Evolutionary conservation across 495 filamentous ascomycete genomes (phyloP).

Genomic region (Penicillium steckii): DNA sequence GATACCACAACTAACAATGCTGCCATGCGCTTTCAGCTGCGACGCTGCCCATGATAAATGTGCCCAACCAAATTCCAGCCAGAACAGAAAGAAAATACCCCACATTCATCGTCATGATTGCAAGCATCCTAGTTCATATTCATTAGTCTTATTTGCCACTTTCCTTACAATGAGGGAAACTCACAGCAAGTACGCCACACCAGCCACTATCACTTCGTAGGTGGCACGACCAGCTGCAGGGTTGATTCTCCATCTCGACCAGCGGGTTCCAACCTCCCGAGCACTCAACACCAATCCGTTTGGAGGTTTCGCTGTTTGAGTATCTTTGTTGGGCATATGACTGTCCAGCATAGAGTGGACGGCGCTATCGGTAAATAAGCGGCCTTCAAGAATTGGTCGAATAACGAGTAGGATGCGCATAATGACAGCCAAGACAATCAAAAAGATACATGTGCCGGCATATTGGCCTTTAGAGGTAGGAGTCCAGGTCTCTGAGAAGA

Average conservation of each 20-base stretch:
- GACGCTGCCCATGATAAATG: conserved; percentile 30
- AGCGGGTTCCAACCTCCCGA: conserved; percentile 20
- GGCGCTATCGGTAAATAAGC: conserved; percentile 22
- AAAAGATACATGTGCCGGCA: conserved; percentile 31
- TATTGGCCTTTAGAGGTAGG: conserved; percentile 26
- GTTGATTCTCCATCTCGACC: conserved; percentile 29
- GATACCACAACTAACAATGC: conserved; percentile 15
- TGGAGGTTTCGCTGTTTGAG: not conserved
- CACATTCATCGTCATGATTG: conserved; percentile 36
- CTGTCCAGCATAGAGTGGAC: conserved; percentile 6
- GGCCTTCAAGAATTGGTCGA: conserved; percentile 20
- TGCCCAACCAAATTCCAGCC: conserved; percentile 27
- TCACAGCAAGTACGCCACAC: conserved; percentile 28
- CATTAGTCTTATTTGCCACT: not conserved
- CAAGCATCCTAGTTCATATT: conserved; percentile 23
- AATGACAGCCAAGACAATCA: conserved; percentile 27
- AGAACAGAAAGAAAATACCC: conserved; percentile 32
- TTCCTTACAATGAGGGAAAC: not conserved
- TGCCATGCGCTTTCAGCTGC: conserved; percentile 26
- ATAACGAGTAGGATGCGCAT: conserved; percentile 27
- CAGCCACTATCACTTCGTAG: conserved; percentile 21
- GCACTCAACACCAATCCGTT: conserved; percentile 9
- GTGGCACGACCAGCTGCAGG: conserved; percentile 23
- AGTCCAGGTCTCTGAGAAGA: conserved; percentile 23
- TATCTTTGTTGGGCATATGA: conserved; percentile 3